A percentile compares a stretch with the other conserved stretches of the same genome.
These are phyloP conservation scores for Starmerella davenportii DNA, from an alignment of 805 yeast species.

Conservation along the genomic window DNA sequence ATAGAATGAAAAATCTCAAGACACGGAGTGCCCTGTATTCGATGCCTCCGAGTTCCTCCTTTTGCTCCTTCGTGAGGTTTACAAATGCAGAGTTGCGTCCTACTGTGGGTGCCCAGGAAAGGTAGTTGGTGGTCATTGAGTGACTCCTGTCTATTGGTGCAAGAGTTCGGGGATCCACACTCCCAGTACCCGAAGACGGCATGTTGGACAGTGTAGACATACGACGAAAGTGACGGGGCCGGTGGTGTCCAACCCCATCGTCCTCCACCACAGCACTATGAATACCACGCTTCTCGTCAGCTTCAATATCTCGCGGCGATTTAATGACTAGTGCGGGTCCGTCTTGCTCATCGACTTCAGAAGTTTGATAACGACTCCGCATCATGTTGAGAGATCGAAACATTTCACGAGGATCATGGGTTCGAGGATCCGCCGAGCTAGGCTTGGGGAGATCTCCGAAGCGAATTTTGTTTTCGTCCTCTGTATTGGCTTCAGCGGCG, in stretches of 20 bases:
- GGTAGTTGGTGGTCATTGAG: slow-evolving; percentile 30
- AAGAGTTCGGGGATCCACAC: not conserved
- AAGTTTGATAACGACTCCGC: slow-evolving; percentile 24
- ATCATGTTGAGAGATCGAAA: slow-evolving; percentile 67
- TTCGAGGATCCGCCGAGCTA: not conserved
- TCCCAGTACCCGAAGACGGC: not conserved
- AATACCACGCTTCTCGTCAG: slow-evolving; percentile 18
- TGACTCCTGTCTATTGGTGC: not conserved
- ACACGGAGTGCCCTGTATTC: slow-evolving; percentile 81
- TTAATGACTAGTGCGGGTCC: slow-evolving; percentile 66
- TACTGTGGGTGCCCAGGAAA: slow-evolving; percentile 80
- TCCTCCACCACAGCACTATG: slow-evolving; percentile 10
- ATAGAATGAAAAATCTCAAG: slow-evolving; percentile 40
- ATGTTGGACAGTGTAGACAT: not conserved
- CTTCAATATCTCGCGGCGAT: slow-evolving; percentile 57
- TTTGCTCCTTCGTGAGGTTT: slow-evolving; percentile 61
- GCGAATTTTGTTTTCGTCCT: slow-evolving; percentile 24
- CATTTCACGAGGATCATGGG: slow-evolving; percentile 61
- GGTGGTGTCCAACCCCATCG: not conserved
- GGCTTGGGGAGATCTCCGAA: slow-evolving; percentile 44
- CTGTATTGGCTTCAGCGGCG: no score
- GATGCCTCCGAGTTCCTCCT: slow-evolving; percentile 91
- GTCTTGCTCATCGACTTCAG: slow-evolving; percentile 30
- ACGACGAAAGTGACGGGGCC: not conserved
- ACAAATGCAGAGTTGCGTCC: slow-evolving; percentile 90